Base-by-base conservation (phyloP, 2,329 filamentous ascomycete species). In the Aureobasidium musti region DNA sequence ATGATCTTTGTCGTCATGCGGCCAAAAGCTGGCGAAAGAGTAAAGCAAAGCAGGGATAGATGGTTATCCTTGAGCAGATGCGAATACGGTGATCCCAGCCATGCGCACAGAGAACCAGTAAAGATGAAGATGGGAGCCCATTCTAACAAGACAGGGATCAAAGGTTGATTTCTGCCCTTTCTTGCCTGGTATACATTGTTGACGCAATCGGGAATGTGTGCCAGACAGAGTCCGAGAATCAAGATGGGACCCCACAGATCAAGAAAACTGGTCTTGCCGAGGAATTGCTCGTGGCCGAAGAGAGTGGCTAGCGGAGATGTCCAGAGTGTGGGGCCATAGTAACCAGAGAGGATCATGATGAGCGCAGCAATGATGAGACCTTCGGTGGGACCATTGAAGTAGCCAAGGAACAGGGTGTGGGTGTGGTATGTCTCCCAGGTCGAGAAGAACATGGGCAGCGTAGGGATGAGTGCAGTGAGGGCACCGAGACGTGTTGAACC, bases 391-490 rank as follows among this genome's bases (percentile, higher is more conserved):
- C 95, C 95, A 77, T 99, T 99, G 85, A 99, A 90, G 77, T 94
- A 92, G 65, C 95, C 95, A 14, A 99, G 87, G 78, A 97, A 99
- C 6, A 99, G 82, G 0, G 95, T 98, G 78, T 99, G 95, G 5
- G 95, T 97, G 79, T 99, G 95, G 78, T 97, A 99, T 0, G 95
- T 99, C 80, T 99, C 95, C 95, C 95, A 99, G 1, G 95, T 99
- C 3, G 94, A 97, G 81, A 99, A 97, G 83, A 97, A 99, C 95
- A 99, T 99, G 68, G 95, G 91, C 52, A 99, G 82, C 72, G 92
- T 96, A 1, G 95, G 95, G 68, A 94, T 88, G 50, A 99, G 82
- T 1, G 93, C 92, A 0, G 95, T 98, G 77, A 97, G 96, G 67
- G 95, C 89, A 71, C 95, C 95, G 23, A 91, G 87, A 70, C 88